Evolutionary conservation across 495 filamentous ascomycete species (phyloP), one percentile per base, ranked within the genome.

Genomic region (Xylaria castorea): DNA sequence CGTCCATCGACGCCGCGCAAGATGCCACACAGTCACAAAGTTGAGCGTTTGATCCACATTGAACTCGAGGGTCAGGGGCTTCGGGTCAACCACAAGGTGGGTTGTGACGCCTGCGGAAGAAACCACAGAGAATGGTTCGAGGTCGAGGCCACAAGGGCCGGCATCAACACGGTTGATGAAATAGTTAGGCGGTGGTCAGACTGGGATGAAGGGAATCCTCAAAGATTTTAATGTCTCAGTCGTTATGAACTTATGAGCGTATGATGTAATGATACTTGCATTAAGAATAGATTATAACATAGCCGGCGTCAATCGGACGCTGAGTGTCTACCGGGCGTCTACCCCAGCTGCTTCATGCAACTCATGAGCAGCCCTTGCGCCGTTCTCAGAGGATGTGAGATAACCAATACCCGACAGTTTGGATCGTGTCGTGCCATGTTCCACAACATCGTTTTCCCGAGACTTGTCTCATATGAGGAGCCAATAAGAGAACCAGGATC

Each of bases 91-190:
- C 83, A 85, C 18, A 80, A 77, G 30, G 84, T 79, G 40, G 86
- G 86, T 57, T 99, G 96, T 78, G 81, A 83, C 9, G 88, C 88
- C 9, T 99, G 96, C 79, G 94, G 95, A 14, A 93, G 90, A 80
- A 91, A 93, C 75, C 97, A 99, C 81, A 85, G 90, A 48, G 96
- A 99, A 80, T 99, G 96, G 96, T 98, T 99, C 81, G 94, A 96
- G 81, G 89, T 98, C 8, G 89, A 93, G 65, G 94, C 93, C 2
- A 89, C 82, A 22, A 88, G 90, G 75, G 85, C 91, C 14, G 92
- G 91, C 0, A 83, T 98, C 14, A 87, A 83, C 69, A 87, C 81
- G 32, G 92, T 98, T 6, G 95, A 99, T 85, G 94, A 93, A 68
- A 89, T 94, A 63, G 89, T 98, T 32, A 89, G 91, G 77, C 83